A percentile compares a stretch with the other conserved stretches of the same genome.
Evolutionary conservation across 2,329 filamentous ascomycete species (phyloP).

Genomic region (Cryphonectria radicalis): DNA sequence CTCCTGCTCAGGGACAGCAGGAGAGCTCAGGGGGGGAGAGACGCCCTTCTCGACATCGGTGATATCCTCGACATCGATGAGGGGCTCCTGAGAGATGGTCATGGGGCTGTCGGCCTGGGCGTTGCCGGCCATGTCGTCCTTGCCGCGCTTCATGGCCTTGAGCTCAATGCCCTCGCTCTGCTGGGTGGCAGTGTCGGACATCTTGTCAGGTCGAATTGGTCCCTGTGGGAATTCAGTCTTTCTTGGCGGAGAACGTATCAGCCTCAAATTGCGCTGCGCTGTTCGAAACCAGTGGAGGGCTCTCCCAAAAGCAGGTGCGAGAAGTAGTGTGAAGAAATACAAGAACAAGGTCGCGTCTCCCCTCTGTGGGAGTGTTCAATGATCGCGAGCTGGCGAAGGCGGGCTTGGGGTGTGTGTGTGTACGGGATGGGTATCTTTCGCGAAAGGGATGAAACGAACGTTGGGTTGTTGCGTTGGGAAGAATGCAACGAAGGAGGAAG

Average conservation of each 20-base stretch:
- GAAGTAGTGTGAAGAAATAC: neutral
- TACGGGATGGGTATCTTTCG: conserved; percentile 7
- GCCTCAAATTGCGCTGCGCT: conserved; percentile 6
- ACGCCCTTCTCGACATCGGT: conserved; percentile 12
- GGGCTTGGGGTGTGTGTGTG: conserved; percentile 13
- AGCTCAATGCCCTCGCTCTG: conserved; percentile 9
- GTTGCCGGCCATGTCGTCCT: neutral
- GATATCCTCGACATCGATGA: neutral
- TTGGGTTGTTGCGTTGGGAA: neutral
- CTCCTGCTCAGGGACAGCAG: neutral
- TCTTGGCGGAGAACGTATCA: conserved; percentile 2
- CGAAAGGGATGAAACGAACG: conserved; percentile 16
- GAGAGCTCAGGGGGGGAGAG: neutral
- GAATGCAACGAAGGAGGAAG: neutral
- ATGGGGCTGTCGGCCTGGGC: neutral
- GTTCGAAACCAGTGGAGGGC: neutral
- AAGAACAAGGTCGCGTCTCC: neutral
- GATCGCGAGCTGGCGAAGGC: conserved; percentile 4
- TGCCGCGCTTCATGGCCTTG: conserved; percentile 1
- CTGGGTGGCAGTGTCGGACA: neutral
- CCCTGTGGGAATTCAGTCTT: conserved; percentile 3
- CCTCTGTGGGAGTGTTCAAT: neutral
- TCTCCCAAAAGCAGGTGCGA: neutral
- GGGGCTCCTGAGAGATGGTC: conserved; percentile 7
- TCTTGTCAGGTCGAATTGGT: neutral